Evolutionary conservation across 805 yeast genomes (phyloP).

Genomic region (Nakazawaea anatomiae): DNA sequence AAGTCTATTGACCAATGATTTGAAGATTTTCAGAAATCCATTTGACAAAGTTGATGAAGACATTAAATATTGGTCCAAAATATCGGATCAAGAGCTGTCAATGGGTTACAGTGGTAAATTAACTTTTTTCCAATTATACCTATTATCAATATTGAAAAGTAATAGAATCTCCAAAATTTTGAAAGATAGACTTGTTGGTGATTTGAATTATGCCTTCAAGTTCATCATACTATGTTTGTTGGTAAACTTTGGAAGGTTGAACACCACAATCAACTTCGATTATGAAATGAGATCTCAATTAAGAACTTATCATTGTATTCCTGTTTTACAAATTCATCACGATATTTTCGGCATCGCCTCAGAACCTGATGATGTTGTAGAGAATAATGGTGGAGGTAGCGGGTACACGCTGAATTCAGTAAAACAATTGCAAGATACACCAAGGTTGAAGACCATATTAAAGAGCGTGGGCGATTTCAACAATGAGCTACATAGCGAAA

Average conservation of each 20-base stretch:
- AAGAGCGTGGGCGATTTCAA: slow-evolving; percentile 80
- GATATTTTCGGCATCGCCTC: slow-evolving; percentile 17
- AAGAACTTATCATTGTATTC: slow-evolving; percentile 90
- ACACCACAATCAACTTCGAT: slow-evolving; percentile 90
- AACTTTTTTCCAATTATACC: slow-evolving; percentile 80
- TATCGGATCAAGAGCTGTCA: slow-evolving; percentile 15
- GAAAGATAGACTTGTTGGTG: slow-evolving; percentile 73
- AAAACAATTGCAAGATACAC: slow-evolving; percentile 90
- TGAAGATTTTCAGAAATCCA: slow-evolving; percentile 63
- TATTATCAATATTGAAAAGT: slow-evolving; percentile 76
- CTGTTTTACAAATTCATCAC: slow-evolving; percentile 72
- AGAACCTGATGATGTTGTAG: slow-evolving; percentile 9
- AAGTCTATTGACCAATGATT: slow-evolving; percentile 55
- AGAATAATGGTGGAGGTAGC: slow-evolving; percentile 20
- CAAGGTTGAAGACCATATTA: slow-evolving; percentile 81
- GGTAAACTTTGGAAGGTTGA: slow-evolving; percentile 90
- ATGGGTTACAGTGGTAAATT: slow-evolving; percentile 34
- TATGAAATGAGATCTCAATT: slow-evolving; percentile 93
- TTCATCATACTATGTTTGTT: slow-evolving; percentile 50
- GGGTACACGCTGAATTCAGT: slow-evolving; percentile 38
- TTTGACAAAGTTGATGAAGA: slow-evolving; percentile 31
- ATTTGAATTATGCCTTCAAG: slow-evolving; percentile 28
- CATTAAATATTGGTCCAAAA: slow-evolving; percentile 30
- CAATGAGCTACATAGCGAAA: slow-evolving; percentile 38
- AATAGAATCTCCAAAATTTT: slow-evolving; percentile 78